phyloP scores from a whole-genome alignment of 2,329 filamentous ascomycete species.

The Emmonsiellopsis sp. region DNA sequence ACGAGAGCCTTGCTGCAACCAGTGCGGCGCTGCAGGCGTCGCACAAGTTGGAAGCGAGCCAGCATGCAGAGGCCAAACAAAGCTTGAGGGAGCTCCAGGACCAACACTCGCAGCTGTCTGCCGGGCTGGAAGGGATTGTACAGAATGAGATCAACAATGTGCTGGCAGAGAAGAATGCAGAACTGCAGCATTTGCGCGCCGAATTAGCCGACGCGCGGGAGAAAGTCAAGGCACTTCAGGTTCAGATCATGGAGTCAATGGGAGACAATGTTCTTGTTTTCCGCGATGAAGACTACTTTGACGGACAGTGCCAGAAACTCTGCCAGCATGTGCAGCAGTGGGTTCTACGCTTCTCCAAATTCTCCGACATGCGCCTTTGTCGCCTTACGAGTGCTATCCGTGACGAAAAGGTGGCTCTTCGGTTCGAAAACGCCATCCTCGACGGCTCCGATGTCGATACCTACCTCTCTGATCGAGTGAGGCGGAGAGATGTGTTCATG shows the following conservation, averaged over 20 bases:
- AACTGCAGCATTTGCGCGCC: slow-evolving; percentile 67
- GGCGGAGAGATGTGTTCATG: slow-evolving; percentile 92
- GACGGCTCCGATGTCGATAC: slow-evolving; percentile 89
- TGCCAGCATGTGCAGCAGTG: slow-evolving; percentile 96
- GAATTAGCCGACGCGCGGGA: slow-evolving; percentile 66
- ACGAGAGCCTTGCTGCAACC: slow-evolving; percentile 65
- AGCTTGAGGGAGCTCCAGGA: slow-evolving; percentile 62
- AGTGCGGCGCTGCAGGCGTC: slow-evolving; percentile 66
- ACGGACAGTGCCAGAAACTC: slow-evolving; percentile 84
- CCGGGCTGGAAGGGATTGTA: slow-evolving; percentile 54
- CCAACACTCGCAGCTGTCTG: slow-evolving; percentile 54
- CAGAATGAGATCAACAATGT: slow-evolving; percentile 53
- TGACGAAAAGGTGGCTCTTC: slow-evolving; percentile 87
- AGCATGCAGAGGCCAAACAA: slow-evolving; percentile 48
- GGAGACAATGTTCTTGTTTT: slow-evolving; percentile 69
- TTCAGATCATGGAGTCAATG: slow-evolving; percentile 49
- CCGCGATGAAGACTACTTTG: slow-evolving; percentile 90
- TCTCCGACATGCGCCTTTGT: slow-evolving; percentile 85
- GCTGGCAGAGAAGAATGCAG: slow-evolving; percentile 71
- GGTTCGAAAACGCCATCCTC: slow-evolving; percentile 86
- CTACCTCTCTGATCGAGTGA: slow-evolving; percentile 80
- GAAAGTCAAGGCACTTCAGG: slow-evolving; percentile 51
- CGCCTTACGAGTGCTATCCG: slow-evolving; percentile 74
- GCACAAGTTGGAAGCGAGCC: slow-evolving; percentile 61
- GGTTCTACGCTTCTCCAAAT: slow-evolving; percentile 96